Base-by-base conservation (phyloP, 2,329 filamentous ascomycete genomes). In the Graphilbum sp. region DNA sequence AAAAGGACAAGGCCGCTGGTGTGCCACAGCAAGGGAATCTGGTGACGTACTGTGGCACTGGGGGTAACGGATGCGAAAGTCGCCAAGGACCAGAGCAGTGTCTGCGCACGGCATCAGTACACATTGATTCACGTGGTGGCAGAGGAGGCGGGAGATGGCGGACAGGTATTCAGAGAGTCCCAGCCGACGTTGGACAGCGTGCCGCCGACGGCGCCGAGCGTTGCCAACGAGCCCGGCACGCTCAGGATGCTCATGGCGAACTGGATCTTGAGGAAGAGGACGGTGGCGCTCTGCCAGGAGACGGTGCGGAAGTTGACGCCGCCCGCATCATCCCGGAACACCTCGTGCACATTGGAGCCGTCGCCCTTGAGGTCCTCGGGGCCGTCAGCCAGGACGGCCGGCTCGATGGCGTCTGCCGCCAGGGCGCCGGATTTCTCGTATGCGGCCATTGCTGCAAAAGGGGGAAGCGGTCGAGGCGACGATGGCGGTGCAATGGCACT, bases 121-220 rank as follows among this genome's bases (percentile, higher is more conserved):
- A 9, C 4, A 9, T 34, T 5, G 7, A n/a, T 34, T 23, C 11
- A 6, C 15, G 7, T 23, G 9, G 17, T 29, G 23, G 19, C 32
- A 13, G 20, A 25, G 16, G 8, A 15, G 16, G 13, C 11, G 12
- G 7, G 23, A 25, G 12, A 25, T 25, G 7, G 5, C 39, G 9
- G 11, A 38, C 36, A 60, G 0, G 55, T 59, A 43, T 60, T 61
- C 15, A 61, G 48, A 25, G 52, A 45, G 34, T 58, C 53, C 57
- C 61, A 63, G 49, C 75, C 76, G 2, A 90, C 73, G 49, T 72
- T 77, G 64, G 88, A 90, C 61, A 90, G 90, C 21, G 76, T 16
- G 45, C 84, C 76, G 2, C 83, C 82, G 47, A 88, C 82, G 46
- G 79, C 79, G 57, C 83, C 84, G 65, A 84, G 82, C 40, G 73